phyloP scores from a whole-genome alignment of 129 eudicot genomes.

The Deinandra increscens region DNA sequence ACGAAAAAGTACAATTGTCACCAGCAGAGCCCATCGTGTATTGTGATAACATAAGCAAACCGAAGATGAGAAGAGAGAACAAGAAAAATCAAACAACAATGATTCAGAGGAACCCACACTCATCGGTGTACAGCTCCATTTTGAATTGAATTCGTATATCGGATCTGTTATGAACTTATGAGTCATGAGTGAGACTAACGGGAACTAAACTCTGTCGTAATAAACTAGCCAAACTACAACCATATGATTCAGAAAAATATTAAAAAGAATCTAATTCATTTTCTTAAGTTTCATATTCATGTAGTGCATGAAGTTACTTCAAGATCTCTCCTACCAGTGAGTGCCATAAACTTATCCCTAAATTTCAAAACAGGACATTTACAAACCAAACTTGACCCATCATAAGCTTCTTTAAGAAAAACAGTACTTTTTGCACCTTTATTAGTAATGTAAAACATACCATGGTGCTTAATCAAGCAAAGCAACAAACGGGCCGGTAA shows the following conservation, averaged over 20 bases:
- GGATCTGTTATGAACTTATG: no score
- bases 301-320: conserved; percentile 29
- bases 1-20: no score
- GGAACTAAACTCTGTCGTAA: no score
- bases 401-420: conserved; percentile 85
- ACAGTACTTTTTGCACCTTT: conserved; percentile 82
- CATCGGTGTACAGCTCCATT: no score
- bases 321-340: conserved; percentile 59
- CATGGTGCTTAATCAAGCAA: conserved; percentile 86
- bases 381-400: conserved; percentile 64
- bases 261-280: not conserved
- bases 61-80: no score
- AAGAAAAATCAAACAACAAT: no score
- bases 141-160: no score
- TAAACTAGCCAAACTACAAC: not conserved
- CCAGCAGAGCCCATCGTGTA: no score
- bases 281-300: conserved; percentile 18
- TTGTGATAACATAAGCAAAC: no score
- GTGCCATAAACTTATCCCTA: conserved; percentile 62
- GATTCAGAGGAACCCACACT: no score
- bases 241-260: not conserved
- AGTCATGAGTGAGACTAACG: no score
- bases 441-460: conserved; percentile 81
- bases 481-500: conserved; percentile 78
- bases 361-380: conserved; percentile 61